These are phyloP conservation scores for Neostapfia colusana DNA, from an alignment of 176 grass and related monocot genomes.

Conservation along the genomic window DNA sequence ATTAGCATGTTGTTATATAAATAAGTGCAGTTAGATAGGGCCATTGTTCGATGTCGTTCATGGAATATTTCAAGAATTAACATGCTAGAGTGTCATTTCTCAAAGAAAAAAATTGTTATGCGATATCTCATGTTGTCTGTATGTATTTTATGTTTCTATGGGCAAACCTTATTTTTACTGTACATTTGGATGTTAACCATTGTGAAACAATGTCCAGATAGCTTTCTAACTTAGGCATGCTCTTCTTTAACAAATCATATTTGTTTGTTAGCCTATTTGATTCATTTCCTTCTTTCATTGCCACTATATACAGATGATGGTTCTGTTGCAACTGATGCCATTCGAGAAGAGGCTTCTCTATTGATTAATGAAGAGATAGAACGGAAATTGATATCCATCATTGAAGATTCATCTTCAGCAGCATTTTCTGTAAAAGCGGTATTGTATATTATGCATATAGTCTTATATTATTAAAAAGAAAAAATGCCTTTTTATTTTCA, in stretches of 20 bases:
- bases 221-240: not conserved
- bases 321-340: constrained; percentile 47
- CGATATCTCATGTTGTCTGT: not conserved
- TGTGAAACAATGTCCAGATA: not conserved
- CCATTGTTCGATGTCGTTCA: not conserved
- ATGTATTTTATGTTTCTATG: constrained; percentile 8
- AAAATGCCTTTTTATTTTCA: not conserved
- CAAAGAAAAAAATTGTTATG: not conserved
- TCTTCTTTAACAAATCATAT: constrained; percentile 7
- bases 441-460: constrained; percentile 35
- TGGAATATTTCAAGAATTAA: not conserved
- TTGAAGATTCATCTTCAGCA: constrained; percentile 63
- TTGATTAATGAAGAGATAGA: constrained; percentile 71
- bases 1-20: not conserved
- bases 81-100: not conserved
- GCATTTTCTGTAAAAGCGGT: constrained; percentile 65
- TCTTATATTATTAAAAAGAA: not conserved
- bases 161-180: not conserved
- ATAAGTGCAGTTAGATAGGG: not conserved
- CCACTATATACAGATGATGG: constrained; percentile 38
- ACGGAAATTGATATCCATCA: constrained; percentile 55
- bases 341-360: constrained; percentile 51
- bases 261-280: not conserved
- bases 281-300: constrained; percentile 4
- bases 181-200: not conserved